A percentile compares a stretch with the other conserved stretches of the same genome.
Conservation (phyloP, 176 grass and related monocot species). For the Raddia guianensis region DNA sequence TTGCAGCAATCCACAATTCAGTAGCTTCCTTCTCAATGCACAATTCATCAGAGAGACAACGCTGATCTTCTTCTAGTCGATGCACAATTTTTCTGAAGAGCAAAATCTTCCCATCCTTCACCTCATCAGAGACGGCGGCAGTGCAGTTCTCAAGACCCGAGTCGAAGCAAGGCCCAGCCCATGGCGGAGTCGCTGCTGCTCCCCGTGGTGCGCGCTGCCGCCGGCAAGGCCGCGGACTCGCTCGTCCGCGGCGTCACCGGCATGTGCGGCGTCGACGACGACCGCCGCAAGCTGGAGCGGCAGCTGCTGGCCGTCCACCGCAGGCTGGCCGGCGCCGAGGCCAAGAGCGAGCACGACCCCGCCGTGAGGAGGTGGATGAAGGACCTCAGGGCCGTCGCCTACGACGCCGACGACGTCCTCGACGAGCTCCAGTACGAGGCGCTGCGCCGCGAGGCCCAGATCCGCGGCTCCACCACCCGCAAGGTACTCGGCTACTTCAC, state of each 20-base stretch:
- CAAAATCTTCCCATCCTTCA: too few relatives aligned
- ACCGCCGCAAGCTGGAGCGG: neutral
- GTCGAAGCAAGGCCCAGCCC: neutral
- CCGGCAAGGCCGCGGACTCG: neutral
- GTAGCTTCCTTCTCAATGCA: too few relatives aligned
- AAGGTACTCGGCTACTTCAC: conserved; percentile 28
- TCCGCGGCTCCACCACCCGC: neutral
- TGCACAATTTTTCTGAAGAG: too few relatives aligned
- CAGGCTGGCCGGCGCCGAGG: conserved; percentile 9
- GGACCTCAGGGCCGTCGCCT: conserved; percentile 28
- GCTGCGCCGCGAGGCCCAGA: neutral
- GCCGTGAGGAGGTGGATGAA: conserved; percentile 6
- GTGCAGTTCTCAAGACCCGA: neutral
- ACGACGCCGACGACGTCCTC: conserved; percentile 51
- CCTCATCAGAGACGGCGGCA: too few relatives aligned
- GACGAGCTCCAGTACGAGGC: conserved; percentile 47
- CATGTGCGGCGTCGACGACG: conserved; percentile 21
- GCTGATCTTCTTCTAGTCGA: too few relatives aligned
- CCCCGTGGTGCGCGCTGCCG: neutral
- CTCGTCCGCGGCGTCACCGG: neutral
- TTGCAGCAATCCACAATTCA: too few relatives aligned
- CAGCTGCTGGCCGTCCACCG: neutral
- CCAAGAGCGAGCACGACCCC: neutral
- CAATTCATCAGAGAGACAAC: too few relatives aligned
- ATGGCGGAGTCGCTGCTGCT: conserved; percentile 1